Conservation (phyloP, 1,139 yeast genomes). For the Saccharomyces hybrid region DNA sequence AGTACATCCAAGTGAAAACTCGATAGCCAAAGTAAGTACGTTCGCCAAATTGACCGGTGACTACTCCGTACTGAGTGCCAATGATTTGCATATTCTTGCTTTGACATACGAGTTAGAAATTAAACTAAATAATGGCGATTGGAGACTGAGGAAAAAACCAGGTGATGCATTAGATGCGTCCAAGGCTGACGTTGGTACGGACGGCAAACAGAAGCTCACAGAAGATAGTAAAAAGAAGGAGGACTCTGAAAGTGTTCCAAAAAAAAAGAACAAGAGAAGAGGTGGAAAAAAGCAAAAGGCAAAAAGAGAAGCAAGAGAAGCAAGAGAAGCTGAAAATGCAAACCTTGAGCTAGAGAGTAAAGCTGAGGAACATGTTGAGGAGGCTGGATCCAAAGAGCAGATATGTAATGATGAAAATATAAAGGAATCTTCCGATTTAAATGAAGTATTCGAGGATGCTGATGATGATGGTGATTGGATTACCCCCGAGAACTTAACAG, state of each 20-base stretch:
- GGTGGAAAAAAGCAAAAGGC: constrained; percentile 59
- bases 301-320: constrained; percentile 35
- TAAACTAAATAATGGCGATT: constrained; percentile 59
- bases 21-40: constrained; percentile 55
- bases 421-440: constrained; percentile 46
- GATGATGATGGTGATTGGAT: constrained; percentile 95
- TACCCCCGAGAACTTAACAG: constrained; percentile 73
- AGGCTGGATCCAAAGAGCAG: constrained; percentile 8
- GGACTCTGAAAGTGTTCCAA: constrained; percentile 4
- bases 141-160: constrained; percentile 63
- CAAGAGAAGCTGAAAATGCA: constrained; percentile 12
- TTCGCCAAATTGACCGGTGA: constrained; percentile 92
- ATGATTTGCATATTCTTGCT: constrained; percentile 90
- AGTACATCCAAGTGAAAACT: constrained; percentile 67
- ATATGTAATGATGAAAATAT: constrained; percentile 8
- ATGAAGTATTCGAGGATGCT: constrained; percentile 46
- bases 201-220: constrained; percentile 12
- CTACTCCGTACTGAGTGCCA: constrained; percentile 72
- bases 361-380: constrained; percentile 7
- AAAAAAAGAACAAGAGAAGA: constrained; percentile 48
- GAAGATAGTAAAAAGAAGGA: constrained; percentile 6
- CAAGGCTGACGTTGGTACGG: constrained; percentile 6
- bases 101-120: constrained; percentile 79
- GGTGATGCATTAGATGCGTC: constrained; percentile 41
- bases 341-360: constrained; percentile 11